Conservation (phyloP, 352 stramenopile species). For the Pythium insidiosum region DNA sequence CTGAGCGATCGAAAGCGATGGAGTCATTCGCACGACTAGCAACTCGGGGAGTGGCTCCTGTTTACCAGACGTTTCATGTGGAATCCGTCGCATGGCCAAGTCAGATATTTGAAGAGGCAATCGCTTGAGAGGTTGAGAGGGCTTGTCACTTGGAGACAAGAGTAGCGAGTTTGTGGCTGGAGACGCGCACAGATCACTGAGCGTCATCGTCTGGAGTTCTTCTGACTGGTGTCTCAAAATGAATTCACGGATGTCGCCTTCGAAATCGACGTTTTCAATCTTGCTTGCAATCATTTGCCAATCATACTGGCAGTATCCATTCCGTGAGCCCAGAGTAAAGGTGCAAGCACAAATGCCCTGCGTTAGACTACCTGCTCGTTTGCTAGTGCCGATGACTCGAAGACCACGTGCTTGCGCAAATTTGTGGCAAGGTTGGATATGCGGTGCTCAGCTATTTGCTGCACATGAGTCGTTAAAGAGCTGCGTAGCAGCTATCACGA, state of each 20-base stretch:
- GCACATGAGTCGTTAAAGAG: neutral
- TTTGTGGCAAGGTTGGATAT: conserved; percentile 67
- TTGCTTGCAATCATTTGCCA: conserved; percentile 73
- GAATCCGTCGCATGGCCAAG: conserved; percentile 50
- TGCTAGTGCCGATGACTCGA: conserved; percentile 70
- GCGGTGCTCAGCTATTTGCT: conserved; percentile 75
- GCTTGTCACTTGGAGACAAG: conserved; percentile 34
- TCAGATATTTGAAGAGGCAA: conserved; percentile 55
- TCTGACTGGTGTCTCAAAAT: conserved; percentile 34
- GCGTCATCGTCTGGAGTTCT: conserved; percentile 38
- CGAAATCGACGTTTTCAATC: conserved; percentile 64
- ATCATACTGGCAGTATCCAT: conserved; percentile 45
- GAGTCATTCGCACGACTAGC: conserved; percentile 39
- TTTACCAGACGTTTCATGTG: conserved; percentile 54
- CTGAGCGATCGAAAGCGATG: too few relatives aligned
- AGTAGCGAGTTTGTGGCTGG: conserved; percentile 23
- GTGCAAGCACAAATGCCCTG: neutral
- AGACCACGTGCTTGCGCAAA: conserved; percentile 77
- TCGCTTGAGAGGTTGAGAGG: conserved; percentile 33
- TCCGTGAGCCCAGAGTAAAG: neutral
- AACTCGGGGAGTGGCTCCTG: conserved; percentile 29
- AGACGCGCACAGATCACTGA: conserved; percentile 53
- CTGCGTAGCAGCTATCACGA: neutral
- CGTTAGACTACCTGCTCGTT: conserved; percentile 58
- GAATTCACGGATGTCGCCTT: conserved; percentile 62